Evolutionary conservation across 2,329 filamentous ascomycete genomes (phyloP).

Genomic region (Monosporascus sp.): DNA sequence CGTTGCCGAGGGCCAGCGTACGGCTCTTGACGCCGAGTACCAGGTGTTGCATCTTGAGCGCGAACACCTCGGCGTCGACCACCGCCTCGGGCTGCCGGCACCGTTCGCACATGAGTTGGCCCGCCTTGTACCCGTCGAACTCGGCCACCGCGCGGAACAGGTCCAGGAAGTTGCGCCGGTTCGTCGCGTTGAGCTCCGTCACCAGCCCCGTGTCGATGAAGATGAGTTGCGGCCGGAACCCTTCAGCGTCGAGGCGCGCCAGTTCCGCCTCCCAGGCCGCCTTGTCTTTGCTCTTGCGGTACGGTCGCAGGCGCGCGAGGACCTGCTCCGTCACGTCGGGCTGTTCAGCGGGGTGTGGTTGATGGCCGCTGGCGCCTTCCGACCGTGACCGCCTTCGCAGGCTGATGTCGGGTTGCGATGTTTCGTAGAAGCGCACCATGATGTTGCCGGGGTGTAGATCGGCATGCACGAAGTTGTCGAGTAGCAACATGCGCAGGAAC

Average conservation of each 20-base stretch:
- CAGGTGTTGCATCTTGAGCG: constrained; percentile 93
- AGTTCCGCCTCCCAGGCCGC: constrained; percentile 71
- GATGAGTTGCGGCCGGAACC: constrained; percentile 87
- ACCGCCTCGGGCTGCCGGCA: constrained; percentile 90
- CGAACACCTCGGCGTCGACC: constrained; percentile 83
- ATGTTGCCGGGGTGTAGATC: constrained; percentile 97
- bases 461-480: constrained; percentile 97
- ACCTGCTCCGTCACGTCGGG: constrained; percentile 83
- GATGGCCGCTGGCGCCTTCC: background rate
- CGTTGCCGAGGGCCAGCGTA: constrained; percentile 86
- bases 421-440: constrained; percentile 97
- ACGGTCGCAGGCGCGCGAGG: constrained; percentile 70
- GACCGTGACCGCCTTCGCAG: constrained; percentile 30
- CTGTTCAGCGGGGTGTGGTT: constrained; percentile 19
- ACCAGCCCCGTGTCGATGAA: constrained; percentile 97
- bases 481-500: constrained; percentile 90
- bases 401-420: constrained; percentile 63
- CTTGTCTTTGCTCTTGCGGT: constrained; percentile 55
- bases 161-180: constrained; percentile 86
- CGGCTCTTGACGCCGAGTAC: constrained; percentile 84
- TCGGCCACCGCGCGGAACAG: constrained; percentile 94
- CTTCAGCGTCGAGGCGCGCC: constrained; percentile 72
- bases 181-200: constrained; percentile 82
- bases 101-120: constrained; percentile 91
- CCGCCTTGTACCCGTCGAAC: constrained; percentile 94